A percentile compares a stretch with the other conserved stretches of the same genome.
Conservation (phyloP, 2,329 filamentous ascomycete genomes). For the Arthrobotrys musiformis region DNA sequence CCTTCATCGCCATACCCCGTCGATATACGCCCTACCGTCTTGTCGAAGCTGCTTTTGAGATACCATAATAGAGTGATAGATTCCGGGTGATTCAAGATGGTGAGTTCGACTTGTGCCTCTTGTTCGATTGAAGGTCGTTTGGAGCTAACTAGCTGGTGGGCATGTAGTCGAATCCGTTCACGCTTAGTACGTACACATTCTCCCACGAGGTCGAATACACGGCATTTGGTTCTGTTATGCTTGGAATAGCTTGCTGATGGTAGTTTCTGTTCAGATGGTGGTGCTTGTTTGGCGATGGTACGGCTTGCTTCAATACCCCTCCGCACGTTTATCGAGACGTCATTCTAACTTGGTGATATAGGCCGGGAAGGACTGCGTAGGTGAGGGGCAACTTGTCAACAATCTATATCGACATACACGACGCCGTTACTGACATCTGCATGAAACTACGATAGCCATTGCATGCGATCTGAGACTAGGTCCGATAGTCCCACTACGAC, state of each 20-base stretch:
- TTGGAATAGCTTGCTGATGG: conserved; percentile 19
- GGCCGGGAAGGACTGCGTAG: conserved; percentile 99
- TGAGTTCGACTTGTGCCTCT: conserved; percentile 3
- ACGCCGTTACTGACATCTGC: conserved; percentile 6
- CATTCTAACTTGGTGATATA: conserved; percentile 23
- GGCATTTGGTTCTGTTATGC: background rate
- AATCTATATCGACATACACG: background rate
- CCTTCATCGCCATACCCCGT: conserved; percentile 1
- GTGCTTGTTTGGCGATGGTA: conserved; percentile 55
- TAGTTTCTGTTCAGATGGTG: conserved; percentile 43
- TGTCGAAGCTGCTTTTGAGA: background rate
- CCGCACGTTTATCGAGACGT: background rate
- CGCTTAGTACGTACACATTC: conserved; percentile 40
- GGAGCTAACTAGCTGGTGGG: conserved; percentile 33
- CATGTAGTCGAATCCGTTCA: conserved; percentile 52
- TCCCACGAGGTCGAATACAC: background rate
- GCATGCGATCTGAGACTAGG: conserved; percentile 98
- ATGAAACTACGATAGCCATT: conserved; percentile 70
- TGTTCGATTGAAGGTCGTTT: conserved; percentile 1
- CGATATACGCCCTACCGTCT: background rate
- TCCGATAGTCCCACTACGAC: conserved; percentile 66
- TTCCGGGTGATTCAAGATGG: conserved; percentile 22
- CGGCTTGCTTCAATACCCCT: conserved; percentile 7
- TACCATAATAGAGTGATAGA: background rate
- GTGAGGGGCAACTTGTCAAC: conserved; percentile 17